These are phyloP conservation scores for Candida sonorensis DNA, from an alignment of 805 yeast genomes.

Conservation along the genomic window DNA sequence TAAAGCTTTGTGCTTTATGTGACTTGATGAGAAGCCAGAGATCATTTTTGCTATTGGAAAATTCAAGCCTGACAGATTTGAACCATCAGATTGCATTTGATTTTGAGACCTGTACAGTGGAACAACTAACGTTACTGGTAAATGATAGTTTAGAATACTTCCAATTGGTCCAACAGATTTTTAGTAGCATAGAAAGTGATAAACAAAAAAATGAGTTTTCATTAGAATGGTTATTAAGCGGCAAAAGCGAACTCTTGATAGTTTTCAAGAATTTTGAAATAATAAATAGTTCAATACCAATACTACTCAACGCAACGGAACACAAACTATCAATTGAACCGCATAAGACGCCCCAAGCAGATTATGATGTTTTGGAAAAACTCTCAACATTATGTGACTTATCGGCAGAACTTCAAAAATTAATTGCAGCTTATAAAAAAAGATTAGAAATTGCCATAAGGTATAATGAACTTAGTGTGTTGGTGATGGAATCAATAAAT, in stretches of 20 bases:
- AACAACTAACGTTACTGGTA: too few relatives aligned
- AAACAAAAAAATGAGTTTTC: slow-evolving; percentile 4
- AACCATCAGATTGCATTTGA: too few relatives aligned
- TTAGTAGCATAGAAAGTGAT: too few relatives aligned
- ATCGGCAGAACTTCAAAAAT: slow-evolving; percentile 20
- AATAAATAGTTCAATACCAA: slow-evolving; percentile 30
- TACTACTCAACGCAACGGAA: slow-evolving; percentile 30
- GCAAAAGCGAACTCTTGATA: slow-evolving; percentile 23
- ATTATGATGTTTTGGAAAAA: slow-evolving; percentile 1
- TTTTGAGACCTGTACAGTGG: too few relatives aligned
- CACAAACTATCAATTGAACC: slow-evolving; percentile 14
- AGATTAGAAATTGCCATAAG: slow-evolving; percentile 35
- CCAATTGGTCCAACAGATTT: too few relatives aligned
- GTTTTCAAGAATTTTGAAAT: slow-evolving; percentile 25
- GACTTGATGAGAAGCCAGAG: too few relatives aligned
- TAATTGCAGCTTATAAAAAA: slow-evolving; percentile 23
- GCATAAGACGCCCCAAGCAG: slow-evolving; percentile 1
- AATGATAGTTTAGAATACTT: too few relatives aligned
- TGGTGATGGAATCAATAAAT: slow-evolving; percentile 36
- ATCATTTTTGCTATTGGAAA: too few relatives aligned
- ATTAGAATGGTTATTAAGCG: slow-evolving; percentile 25
- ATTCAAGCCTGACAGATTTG: too few relatives aligned
- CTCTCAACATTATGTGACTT: slow-evolving; percentile 27
- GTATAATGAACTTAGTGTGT: slow-evolving; percentile 35
- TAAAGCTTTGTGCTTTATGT: too few relatives aligned